phyloP scores from a whole-genome alignment of 2,329 filamentous ascomycete genomes.

The Pseudocercospora eumusae region DNA sequence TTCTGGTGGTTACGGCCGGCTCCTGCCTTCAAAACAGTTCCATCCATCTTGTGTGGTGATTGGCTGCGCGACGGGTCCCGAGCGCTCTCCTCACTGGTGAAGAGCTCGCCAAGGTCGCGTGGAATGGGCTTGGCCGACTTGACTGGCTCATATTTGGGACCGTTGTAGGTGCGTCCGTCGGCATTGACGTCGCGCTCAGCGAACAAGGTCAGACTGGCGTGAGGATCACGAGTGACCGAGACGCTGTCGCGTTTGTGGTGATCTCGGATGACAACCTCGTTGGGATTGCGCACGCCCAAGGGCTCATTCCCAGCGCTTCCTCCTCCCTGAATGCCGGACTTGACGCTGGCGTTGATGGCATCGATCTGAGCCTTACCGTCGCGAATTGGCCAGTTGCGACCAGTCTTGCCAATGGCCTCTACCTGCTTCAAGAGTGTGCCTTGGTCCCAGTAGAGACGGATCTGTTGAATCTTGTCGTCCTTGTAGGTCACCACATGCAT shows the following conservation, averaged over 20 bases:
- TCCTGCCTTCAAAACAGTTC: constrained; percentile 50
- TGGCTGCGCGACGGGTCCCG: constrained; percentile 33
- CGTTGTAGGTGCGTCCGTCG: constrained; percentile 50
- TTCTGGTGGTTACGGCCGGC: constrained; percentile 54
- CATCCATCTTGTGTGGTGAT: constrained; percentile 40
- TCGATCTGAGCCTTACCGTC: constrained; percentile 82
- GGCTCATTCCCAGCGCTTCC: constrained; percentile 26
- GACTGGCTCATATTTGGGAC: constrained; percentile 60
- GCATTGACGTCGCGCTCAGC: constrained; percentile 66
- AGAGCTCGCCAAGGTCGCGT: constrained; percentile 70
- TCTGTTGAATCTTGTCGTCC: constrained; percentile 74
- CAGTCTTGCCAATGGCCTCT: constrained; percentile 86
- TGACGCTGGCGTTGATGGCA: constrained; percentile 49
- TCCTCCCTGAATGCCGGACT: constrained; percentile 30
- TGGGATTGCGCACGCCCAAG: constrained; percentile 22
- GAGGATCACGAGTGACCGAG: constrained; percentile 47
- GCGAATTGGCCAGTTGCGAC: constrained; percentile 91
- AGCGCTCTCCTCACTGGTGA: constrained; percentile 52
- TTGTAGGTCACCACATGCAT: constrained; percentile 92
- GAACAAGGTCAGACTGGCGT: constrained; percentile 75
- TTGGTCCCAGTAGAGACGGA: constrained; percentile 94
- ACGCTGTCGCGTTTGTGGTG: constrained; percentile 38
- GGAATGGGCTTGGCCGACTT: constrained; percentile 70
- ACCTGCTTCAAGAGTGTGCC: constrained; percentile 88
- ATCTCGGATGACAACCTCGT: constrained; percentile 32